phyloP scores from a whole-genome alignment of 2,329 filamentous ascomycete species.

The Phialophora expanda region DNA sequence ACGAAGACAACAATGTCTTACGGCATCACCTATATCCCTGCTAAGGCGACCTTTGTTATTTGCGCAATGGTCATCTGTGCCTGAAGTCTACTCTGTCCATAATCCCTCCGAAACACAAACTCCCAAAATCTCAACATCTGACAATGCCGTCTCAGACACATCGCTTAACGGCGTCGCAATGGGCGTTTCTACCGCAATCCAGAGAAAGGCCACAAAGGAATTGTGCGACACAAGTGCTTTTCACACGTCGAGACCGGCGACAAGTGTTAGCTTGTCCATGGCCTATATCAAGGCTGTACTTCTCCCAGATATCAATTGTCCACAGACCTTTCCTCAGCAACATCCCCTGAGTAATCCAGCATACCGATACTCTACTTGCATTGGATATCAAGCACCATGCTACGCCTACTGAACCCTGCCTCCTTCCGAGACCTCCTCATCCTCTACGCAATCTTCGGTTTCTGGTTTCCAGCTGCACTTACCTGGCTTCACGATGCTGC shows the following conservation, averaged over 20 bases:
- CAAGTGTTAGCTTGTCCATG: not conserved
- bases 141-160: not conserved
- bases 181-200: not conserved
- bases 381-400: not conserved
- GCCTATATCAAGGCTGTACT: slow-evolving; percentile 1
- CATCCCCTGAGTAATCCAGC: not conserved
- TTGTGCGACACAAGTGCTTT: not conserved
- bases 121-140: not conserved
- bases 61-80: not conserved
- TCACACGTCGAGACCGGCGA: not conserved
- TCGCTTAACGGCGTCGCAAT: not conserved
- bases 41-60: not conserved
- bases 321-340: not conserved
- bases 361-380: not conserved
- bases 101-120: not conserved
- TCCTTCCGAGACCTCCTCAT: slow-evolving; percentile 7
- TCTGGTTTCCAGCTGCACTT: not conserved
- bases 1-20: not conserved
- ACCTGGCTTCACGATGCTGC: not conserved
- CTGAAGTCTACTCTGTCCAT: not conserved
- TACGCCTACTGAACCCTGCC: not conserved
- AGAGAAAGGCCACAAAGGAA: not conserved
- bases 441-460: slow-evolving; percentile 4
- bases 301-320: not conserved
- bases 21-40: not conserved